Evolutionary conservation across 306 rosid genomes (phyloP).

Genomic region (Vicia villosa): DNA sequence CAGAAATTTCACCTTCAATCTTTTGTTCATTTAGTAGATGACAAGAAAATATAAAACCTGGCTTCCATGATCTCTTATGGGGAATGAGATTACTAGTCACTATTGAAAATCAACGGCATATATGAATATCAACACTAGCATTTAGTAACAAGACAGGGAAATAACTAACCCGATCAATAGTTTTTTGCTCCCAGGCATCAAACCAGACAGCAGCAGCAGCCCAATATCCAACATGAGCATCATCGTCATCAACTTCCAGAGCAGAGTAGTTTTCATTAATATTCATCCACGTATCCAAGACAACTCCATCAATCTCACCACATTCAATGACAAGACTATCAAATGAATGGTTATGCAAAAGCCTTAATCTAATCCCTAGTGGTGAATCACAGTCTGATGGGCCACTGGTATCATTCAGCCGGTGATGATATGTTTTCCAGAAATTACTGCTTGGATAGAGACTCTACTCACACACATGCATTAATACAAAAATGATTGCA

Average conservation of each 20-base stretch:
- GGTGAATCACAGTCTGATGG: slow-evolving; percentile 57
- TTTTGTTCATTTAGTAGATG: slow-evolving; percentile 28
- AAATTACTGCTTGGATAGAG: slow-evolving; percentile 89
- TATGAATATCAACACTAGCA: slow-evolving; percentile 23
- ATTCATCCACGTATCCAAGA: slow-evolving; percentile 75
- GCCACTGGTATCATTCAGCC: slow-evolving; percentile 52
- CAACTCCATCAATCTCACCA: slow-evolving; percentile 90
- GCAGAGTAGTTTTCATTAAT: slow-evolving; percentile 55
- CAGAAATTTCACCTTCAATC: neutral
- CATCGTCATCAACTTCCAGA: slow-evolving; percentile 53
- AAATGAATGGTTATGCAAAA: slow-evolving; percentile 55
- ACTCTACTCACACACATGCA: slow-evolving; percentile 64
- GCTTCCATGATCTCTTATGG: neutral
- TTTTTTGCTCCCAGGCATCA: slow-evolving; percentile 85
- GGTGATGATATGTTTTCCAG: slow-evolving; percentile 79
- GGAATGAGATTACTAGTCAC: neutral
- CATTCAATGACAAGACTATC: slow-evolving; percentile 66
- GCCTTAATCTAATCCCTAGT: slow-evolving; percentile 50
- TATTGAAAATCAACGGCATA: slow-evolving; percentile 9
- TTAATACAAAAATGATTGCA: slow-evolving; percentile 35
- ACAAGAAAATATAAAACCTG: slow-evolving; percentile 11
- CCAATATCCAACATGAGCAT: slow-evolving; percentile 79
- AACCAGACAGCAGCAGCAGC: slow-evolving; percentile 92
- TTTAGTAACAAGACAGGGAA: slow-evolving; percentile 30
- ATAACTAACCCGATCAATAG: slow-evolving; percentile 86